Evolutionary conservation across 208 protist species (phyloP), one percentile per base, ranked within the genome.

Genomic region (Acanthamoeba castellanii): DNA sequence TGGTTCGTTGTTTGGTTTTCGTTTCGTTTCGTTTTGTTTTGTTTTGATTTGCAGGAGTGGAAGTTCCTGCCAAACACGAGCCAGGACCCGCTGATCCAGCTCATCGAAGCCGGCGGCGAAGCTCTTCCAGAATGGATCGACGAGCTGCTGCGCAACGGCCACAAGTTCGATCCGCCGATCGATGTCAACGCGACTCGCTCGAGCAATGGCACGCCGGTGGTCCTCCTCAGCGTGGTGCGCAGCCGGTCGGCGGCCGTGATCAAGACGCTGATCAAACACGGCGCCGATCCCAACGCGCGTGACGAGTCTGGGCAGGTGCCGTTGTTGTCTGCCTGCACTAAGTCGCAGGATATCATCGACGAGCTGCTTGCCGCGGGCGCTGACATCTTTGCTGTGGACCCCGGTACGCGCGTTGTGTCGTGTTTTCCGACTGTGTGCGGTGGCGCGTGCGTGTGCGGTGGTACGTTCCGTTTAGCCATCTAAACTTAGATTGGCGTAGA

Each of bases 141-240:
- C 30, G 13, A 7, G n/a, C 32, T 74, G 25, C 30, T 74, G 32
- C 27, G 68, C 25, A 30, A 74, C 30, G 68, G 30, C 20, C 30
- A 30, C 68, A 74, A 74, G 32, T 74, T 74, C 68, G 32, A 74
- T n/a, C 68, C 68, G 27, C 68, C 68, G 68, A 32, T 74, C 68
- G 68, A 74, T 11, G 30, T 74, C 68, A 74, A 74, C 30, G 64
- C 27, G 64, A 70, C 20, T 9, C 0, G 64, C 14, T 20, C 64
- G 27, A 70, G 22, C 64, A 3, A 5, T 9, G 3, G 16, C 61
- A 32, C 61, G 61, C 8, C 64, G 13, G 7, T 20, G 27, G 27
- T 18, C 64, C 37, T 42, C 37, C 3, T 42, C 7, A 55, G 50
- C 50, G 3, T 55, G 13, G 14, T 55, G 50, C 50, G 59, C 59